These are phyloP conservation scores for Pythium phragmiticola DNA, from an alignment of 352 stramenopile genomes.

Conservation along the genomic window DNA sequence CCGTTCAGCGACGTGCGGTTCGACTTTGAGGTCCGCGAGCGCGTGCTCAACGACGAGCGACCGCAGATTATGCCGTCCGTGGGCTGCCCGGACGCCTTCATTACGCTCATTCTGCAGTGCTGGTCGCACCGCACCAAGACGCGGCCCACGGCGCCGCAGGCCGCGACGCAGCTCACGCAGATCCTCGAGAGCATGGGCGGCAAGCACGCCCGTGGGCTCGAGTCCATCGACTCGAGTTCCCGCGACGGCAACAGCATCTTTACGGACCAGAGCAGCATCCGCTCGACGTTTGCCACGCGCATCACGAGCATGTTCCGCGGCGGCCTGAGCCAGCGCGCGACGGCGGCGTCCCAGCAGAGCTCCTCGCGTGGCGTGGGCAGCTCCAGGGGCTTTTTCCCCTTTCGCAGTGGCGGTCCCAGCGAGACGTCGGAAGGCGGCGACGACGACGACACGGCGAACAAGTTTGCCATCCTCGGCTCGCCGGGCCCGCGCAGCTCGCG, in stretches of 20 bases:
- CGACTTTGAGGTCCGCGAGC: slow-evolving; percentile 69
- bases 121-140: slow-evolving; percentile 48
- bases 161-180: slow-evolving; percentile 45
- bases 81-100: slow-evolving; percentile 51
- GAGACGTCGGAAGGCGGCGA: slow-evolving; percentile 15
- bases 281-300: slow-evolving; percentile 46
- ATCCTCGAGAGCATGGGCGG: slow-evolving; percentile 57
- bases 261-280: slow-evolving; percentile 24
- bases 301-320: slow-evolving; percentile 70
- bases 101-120: slow-evolving; percentile 59
- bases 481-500: slow-evolving; percentile 14
- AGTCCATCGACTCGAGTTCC: slow-evolving; percentile 64
- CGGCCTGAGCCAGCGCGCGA: slow-evolving; percentile 31
- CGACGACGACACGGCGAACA: slow-evolving; percentile 25
- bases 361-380: slow-evolving; percentile 24
- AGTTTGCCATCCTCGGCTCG: slow-evolving; percentile 33
- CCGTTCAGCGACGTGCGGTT: slow-evolving; percentile 65
- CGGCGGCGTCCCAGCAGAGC: slow-evolving; percentile 17
- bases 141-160: slow-evolving; percentile 47
- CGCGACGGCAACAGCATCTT: slow-evolving; percentile 43
- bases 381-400: slow-evolving; percentile 19
- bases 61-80: slow-evolving; percentile 47
- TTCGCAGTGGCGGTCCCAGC: slow-evolving; percentile 18
- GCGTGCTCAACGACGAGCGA: slow-evolving; percentile 51
- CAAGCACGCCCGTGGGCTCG: slow-evolving; percentile 33